Base-by-base conservation (phyloP, 148 eudicot species). In the Heliosperma pusillum region DNA sequence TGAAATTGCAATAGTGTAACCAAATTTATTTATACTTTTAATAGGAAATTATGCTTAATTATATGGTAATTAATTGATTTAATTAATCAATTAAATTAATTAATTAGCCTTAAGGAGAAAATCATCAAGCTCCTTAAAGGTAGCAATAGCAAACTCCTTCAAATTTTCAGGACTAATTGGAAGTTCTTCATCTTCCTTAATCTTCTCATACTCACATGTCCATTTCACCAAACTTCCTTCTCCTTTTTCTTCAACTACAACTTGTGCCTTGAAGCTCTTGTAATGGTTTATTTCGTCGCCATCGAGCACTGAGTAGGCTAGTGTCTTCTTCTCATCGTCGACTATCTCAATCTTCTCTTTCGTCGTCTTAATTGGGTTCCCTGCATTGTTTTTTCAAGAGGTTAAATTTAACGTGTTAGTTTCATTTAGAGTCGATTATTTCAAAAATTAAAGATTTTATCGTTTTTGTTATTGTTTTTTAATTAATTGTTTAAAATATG, bases 121-220 rank as follows among this genome's bases (percentile, higher is more conserved):
- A 62, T 81, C 88, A 84, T 94, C 98, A 61, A 94, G 83, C 3
- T 88, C 98, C 70, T 77, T 86, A 62, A 91, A 76, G 53, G 85
- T 67, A 44, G 61, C 30, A 21, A 53, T 17, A 24, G 73, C 73
- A 52, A 70, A 70, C 3, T 70, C 60, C 60, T 70, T 70, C 73
- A 70, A 70, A 24, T 70, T 7, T 26, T 84, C 66, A 10, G 98
- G 98, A 19, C 42, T 70, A 52, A 83, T 71, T 0, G 96, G 96
- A 5, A 84, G 69, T 50, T 90, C 93, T 10, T 91, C 93, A 6
- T 91, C 96, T 15, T 2, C 0, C 9, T 77, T 87, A 0, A 87
- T 82, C 91, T 92, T 94, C 81, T 86, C 96, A 55, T 74, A 91
- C 68, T 91, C 89, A 68, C 88, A 88, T 4, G 36, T 65, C 98